Evolutionary conservation across 2,329 filamentous ascomycete species (phyloP).

Genomic region (Monascus ruber): DNA sequence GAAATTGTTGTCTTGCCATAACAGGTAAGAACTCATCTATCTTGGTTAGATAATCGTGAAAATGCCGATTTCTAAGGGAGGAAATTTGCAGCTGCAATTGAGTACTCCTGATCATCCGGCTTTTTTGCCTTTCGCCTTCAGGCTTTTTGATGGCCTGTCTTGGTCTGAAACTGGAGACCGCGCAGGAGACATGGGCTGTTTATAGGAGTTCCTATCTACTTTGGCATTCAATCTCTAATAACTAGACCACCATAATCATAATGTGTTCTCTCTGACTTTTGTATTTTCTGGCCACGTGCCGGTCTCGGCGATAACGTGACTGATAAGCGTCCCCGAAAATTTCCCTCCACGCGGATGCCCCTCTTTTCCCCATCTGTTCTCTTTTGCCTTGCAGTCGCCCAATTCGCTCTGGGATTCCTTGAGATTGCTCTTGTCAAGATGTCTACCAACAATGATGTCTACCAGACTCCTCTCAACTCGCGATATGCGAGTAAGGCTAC

Average conservation of each 20-base stretch:
- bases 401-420: conserved; percentile 5
- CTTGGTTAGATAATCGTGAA: too few species aligned
- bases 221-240: neutral
- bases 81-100: too few species aligned
- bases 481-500: conserved; percentile 54
- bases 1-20: too few species aligned
- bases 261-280: too few species aligned
- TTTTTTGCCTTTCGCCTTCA: too few species aligned
- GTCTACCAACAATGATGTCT: conserved; percentile 39
- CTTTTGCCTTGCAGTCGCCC: conserved; percentile 7
- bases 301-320: conserved; percentile 21
- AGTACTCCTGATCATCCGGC: too few species aligned
- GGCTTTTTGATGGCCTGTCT: too few species aligned
- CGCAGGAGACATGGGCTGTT: too few species aligned
- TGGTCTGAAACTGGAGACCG: too few species aligned
- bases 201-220: neutral
- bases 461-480: conserved; percentile 57
- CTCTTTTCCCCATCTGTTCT: conserved; percentile 3
- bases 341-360: conserved; percentile 15
- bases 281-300: too few species aligned
- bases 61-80: too few species aligned
- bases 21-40: too few species aligned
- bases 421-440: conserved; percentile 14
- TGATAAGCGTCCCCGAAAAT: conserved; percentile 24
- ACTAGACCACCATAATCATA: neutral